These are phyloP conservation scores for Huntiella decipiens DNA, from an alignment of 2,329 filamentous ascomycete species.

Conservation along the genomic window DNA sequence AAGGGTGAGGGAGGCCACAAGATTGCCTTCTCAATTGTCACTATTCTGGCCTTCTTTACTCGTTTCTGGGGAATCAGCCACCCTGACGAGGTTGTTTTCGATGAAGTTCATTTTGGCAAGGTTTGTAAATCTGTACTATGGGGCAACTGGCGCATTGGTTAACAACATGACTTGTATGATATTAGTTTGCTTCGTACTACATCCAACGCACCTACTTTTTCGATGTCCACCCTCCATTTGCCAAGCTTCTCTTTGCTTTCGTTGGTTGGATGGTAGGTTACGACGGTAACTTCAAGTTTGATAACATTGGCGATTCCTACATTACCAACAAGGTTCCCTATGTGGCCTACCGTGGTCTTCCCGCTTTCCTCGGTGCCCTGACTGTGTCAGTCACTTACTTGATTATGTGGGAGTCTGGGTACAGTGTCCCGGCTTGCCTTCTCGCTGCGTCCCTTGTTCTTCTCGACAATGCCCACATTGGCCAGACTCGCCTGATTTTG, in stretches of 20 bases:
- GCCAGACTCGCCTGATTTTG: conserved; percentile 85
- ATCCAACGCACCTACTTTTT: conserved; percentile 98
- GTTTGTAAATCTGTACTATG: conserved; percentile 28
- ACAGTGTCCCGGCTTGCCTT: conserved; percentile 81
- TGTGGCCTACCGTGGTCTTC: conserved; percentile 84
- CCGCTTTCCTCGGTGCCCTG: conserved; percentile 74
- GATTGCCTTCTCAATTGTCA: conserved; percentile 58
- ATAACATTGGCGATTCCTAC: conserved; percentile 98
- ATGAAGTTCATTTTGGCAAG: conserved; percentile 99
- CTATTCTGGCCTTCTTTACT: conserved; percentile 68
- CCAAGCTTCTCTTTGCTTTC: conserved; percentile 91
- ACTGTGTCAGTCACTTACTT: conserved; percentile 88
- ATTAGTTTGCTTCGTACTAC: conserved; percentile 58
- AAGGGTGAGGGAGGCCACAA: conserved; percentile 67
- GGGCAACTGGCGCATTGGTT: neutral
- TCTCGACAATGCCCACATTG: conserved; percentile 94
- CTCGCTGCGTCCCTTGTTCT: conserved; percentile 72
- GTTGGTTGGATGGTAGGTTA: conserved; percentile 97
- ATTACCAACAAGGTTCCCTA: conserved; percentile 94
- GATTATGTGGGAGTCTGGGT: conserved; percentile 99
- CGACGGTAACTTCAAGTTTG: conserved; percentile 92
- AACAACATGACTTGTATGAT: neutral
- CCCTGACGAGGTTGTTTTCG: conserved; percentile 92
- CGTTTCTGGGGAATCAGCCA: conserved; percentile 93
- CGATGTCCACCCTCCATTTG: conserved; percentile 95